These are phyloP conservation scores for Isatis lusitanica DNA, from an alignment of 441 rosid species.

Conservation along the genomic window DNA sequence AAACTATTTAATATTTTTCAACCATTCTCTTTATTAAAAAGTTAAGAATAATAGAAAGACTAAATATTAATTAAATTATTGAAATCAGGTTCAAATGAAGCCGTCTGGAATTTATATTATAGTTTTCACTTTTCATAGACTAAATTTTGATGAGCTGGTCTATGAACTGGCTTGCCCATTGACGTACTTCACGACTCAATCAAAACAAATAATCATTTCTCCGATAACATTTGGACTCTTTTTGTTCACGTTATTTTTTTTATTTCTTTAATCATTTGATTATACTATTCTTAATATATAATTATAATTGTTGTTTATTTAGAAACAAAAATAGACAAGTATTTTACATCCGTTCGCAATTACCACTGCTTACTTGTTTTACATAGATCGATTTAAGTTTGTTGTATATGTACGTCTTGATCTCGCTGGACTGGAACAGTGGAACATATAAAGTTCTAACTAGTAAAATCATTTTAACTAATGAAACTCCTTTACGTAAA, in stretches of 20 bases:
- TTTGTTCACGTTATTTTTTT: background rate
- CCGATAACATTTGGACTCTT: background rate
- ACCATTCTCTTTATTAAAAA: background rate
- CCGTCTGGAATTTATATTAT: background rate
- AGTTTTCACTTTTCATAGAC: slow-evolving; percentile 5
- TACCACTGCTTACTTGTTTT: background rate
- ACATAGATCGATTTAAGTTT: background rate
- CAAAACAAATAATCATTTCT: slow-evolving; percentile 16
- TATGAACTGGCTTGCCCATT: slow-evolving; percentile 34
- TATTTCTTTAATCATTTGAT: background rate
- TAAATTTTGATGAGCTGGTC: slow-evolving; percentile 32
- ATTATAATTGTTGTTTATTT: background rate
- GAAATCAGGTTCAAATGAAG: slow-evolving; percentile 6
- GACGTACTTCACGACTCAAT: slow-evolving; percentile 29
- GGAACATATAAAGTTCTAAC: background rate
- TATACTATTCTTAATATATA: background rate
- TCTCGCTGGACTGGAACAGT: background rate
- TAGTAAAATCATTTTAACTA: background rate
- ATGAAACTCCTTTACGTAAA: background rate
- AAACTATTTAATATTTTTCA: background rate
- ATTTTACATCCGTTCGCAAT: background rate
- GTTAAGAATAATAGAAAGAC: background rate
- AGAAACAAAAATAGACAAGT: background rate
- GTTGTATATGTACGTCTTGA: background rate
- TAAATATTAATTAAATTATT: background rate